Evolutionary conservation across 2,329 filamentous ascomycete species (phyloP), one percentile per base, ranked within the genome.

Genomic region (Cercospora berteroae): DNA sequence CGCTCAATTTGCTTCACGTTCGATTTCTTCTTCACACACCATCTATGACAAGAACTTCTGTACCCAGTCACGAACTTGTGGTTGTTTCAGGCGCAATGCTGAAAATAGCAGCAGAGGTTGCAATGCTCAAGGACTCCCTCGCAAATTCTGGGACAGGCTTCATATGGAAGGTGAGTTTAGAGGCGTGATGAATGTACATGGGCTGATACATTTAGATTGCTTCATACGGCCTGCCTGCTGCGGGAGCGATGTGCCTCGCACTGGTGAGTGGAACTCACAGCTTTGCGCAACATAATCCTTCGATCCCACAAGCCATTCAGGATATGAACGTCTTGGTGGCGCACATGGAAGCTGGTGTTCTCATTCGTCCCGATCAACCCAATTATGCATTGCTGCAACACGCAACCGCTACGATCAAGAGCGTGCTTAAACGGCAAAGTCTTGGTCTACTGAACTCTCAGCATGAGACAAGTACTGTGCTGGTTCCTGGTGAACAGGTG

Each of bases 151-250:
- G 78, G 8, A 79, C 75, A 4, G 69, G 72, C 4, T 69, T 78
- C 25, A 70, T 75, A 0, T 79, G 77, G 77, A 78, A 77, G 72
- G 77, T 75, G 65, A 67, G 77, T 77, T 9, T 25, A 13, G n/a
- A n/a, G 16, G 8, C 36, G 6, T 8, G 2, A n/a, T 42, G 1
- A 42, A n/a, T 4, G 12, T 4, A 20, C n/a, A 27, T 7, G 20
- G 50, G 50, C 67, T 71, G 55, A 72, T 56, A 31, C 13, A 25
- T 9, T 18, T 33, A 79, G 77, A 72, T 79, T n/a, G 73, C 70
- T 5, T 75, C 75, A 52, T 79, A 78, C 60, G 77, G 77, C 8
- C 68, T 79, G 1, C 72, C 78, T n/a, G 77, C 78, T 4, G 77
- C 77, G 8, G 78, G 78, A 0, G 75, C 78, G 18, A 71, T 78